These are phyloP conservation scores for Globisporangium paroecandrum DNA, from an alignment of 352 stramenopile species.

Conservation along the genomic window DNA sequence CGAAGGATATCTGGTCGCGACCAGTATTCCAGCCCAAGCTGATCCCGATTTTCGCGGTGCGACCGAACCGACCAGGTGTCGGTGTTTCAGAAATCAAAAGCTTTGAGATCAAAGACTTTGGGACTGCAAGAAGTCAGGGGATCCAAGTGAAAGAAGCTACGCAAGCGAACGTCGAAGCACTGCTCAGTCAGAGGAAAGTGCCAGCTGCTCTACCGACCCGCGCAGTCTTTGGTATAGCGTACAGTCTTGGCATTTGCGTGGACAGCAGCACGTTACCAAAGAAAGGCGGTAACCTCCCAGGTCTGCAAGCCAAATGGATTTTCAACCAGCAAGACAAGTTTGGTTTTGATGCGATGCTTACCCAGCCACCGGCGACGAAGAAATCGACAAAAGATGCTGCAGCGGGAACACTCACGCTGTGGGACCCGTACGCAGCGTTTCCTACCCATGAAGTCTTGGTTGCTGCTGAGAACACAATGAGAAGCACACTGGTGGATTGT, in stretches of 20 bases:
- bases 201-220: neutral
- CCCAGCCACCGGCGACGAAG: conserved; percentile 7
- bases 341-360: conserved; percentile 50
- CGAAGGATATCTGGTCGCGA: conserved; percentile 37
- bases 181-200: conserved; percentile 6
- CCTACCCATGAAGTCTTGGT: conserved; percentile 36
- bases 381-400: conserved; percentile 19
- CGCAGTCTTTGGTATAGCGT: conserved; percentile 33
- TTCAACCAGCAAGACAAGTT: conserved; percentile 27
- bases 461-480: neutral
- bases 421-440: conserved; percentile 45
- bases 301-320: conserved; percentile 34
- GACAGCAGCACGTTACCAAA: conserved; percentile 17
- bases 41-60: conserved; percentile 28
- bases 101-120: conserved; percentile 43
- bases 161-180: conserved; percentile 26
- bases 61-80: neutral
- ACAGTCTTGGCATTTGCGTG: conserved; percentile 25
- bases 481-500: neutral
- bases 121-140: conserved; percentile 20
- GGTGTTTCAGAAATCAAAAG: conserved; percentile 19
- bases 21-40: conserved; percentile 37
- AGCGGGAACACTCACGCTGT: conserved; percentile 30
- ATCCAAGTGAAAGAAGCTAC: conserved; percentile 45
- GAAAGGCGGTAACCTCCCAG: neutral